Evolutionary conservation across 179 eudicot species (phyloP).

Genomic region (Amaranthus tricolor): DNA sequence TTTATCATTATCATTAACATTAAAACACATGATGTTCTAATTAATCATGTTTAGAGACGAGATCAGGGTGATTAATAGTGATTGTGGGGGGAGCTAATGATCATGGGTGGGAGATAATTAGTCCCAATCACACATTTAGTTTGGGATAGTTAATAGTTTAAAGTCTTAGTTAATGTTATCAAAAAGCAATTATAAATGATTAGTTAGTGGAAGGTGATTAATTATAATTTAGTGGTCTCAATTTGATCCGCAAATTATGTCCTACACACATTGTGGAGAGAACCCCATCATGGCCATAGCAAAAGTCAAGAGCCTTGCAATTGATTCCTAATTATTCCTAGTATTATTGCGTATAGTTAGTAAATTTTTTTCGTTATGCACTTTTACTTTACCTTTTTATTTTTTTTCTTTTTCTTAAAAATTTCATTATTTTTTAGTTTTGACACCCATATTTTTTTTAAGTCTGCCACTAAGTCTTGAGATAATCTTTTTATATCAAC

Average conservation of each 20-base stretch:
- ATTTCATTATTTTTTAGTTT: too few species aligned
- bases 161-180: slow-evolving; percentile 18
- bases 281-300: slow-evolving; percentile 18
- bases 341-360: too few species aligned
- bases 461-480: slow-evolving; percentile 8
- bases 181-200: slow-evolving; percentile 8
- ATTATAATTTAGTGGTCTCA: slow-evolving; percentile 5
- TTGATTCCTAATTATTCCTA: slow-evolving; percentile 11
- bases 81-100: slow-evolving; percentile 26
- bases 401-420: too few species aligned
- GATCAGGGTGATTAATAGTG: slow-evolving; percentile 18
- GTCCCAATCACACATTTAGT: slow-evolving; percentile 20
- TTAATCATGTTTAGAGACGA: slow-evolving; percentile 30
- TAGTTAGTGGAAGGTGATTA: slow-evolving; percentile 19
- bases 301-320: slow-evolving; percentile 15
- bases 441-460: too few species aligned
- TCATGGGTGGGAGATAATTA: slow-evolving; percentile 26
- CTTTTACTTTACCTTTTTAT: too few species aligned
- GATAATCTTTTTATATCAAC: slow-evolving; percentile 30
- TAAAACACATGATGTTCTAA: slow-evolving; percentile 12
- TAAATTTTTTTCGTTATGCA: too few species aligned
- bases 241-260: slow-evolving; percentile 23
- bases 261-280: background rate
- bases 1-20: too few species aligned
- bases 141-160: slow-evolving; percentile 6